Base-by-base conservation (phyloP, 192 early-diverging fungal genomes). In the Backusella mclennaniae region DNA sequence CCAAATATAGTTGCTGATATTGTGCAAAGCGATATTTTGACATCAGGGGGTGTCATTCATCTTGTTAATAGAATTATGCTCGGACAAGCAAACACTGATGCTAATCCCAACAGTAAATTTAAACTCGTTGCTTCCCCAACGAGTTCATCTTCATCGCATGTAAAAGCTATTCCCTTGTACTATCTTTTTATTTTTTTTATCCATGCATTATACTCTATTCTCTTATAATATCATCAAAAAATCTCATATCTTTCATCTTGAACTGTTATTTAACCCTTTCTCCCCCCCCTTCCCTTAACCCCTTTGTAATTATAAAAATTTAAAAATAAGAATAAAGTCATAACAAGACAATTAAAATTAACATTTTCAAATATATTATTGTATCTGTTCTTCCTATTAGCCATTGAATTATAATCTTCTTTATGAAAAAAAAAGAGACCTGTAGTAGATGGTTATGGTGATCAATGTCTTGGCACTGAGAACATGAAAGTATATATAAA, bases 21-120 rank as follows among this genome's bases (percentile, higher is more conserved):
- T 66, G 56, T 74, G n/a, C 35, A 14, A n/a, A 36, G 53, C 6
- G 73, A 74, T 41, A 29, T 74, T 36, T 74, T 74, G 56, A 74
- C 73, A 17, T 74, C 73, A 26, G 73, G n/a, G 23, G 73, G 73
- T 23, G 73, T 74, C 4, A 66, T 74, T 7, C 73, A 74, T 26
- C 35, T 74, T 26, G 38, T 74, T 11, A 39, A 74, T 39, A 74
- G 12, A 35, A 63, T 63, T 11, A 63, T 74, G 8, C 35, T 74
- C 36, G 36, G 39, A 29, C 73, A 36, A 23, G 35, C 38, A 21
- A 23, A 12, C 19, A 26, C 52, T 1, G 15, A 53, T 29, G 38
- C 73, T 23, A 7, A 53, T 59, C 31, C 36, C 39, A 63, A 41
- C 5, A 36, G 35, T 29, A 74, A 63, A 36, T 38, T 63, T 36